Base-by-base conservation (phyloP, 108 stramenopile species). In the Chaetoceros muelleri region DNA sequence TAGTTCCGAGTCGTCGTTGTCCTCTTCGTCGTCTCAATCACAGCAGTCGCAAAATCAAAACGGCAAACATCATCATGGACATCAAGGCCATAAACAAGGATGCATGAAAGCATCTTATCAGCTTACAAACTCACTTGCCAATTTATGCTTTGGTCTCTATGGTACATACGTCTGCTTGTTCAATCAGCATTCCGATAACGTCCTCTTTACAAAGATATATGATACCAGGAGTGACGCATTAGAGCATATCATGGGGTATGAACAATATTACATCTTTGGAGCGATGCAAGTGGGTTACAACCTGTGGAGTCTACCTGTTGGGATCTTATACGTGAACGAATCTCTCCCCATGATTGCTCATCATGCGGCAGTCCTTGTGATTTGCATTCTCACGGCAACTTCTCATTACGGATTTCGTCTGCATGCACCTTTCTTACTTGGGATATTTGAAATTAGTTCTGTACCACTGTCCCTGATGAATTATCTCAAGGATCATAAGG, bases 381-480 rank as follows among this genome's bases (percentile, higher is more conserved):
- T 78, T 1, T 55, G 69, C 0, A 44, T 57, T 24, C 50, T 72
- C 26, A 60, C 70, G 0, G 65, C 67, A 2, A 81, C 75, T 47
- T 46, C 68, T 17, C 65, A 65, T 22, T 64, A 60, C 45, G 87
- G 87, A 3, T 84, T 81, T 59, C 73, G 84, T 10, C 80, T 73
- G 53, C 73, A 61, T 28, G 55, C 71, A 7, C 76, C 81, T 13
- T 82, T 58, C 60, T 77, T 80, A 30, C 80, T 65, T 58, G 84
- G 84, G 0, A 28, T 80, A 2, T 67, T 80, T 25, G 84, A 86
- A 69, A 40, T 86, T 2, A 72, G 64, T 55, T 69, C 62, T 22
- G 64, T 82, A 24, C 81, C 81, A 13, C 48, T 86, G 28, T 56
- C 75, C 16, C 55, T 81, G 49, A 82, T 86, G 81, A 86, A 86